A percentile compares a stretch with the other conserved stretches of the same genome.
Evolutionary conservation across 306 rosid species (phyloP).

Genomic region (Oemleria cerasiformis): DNA sequence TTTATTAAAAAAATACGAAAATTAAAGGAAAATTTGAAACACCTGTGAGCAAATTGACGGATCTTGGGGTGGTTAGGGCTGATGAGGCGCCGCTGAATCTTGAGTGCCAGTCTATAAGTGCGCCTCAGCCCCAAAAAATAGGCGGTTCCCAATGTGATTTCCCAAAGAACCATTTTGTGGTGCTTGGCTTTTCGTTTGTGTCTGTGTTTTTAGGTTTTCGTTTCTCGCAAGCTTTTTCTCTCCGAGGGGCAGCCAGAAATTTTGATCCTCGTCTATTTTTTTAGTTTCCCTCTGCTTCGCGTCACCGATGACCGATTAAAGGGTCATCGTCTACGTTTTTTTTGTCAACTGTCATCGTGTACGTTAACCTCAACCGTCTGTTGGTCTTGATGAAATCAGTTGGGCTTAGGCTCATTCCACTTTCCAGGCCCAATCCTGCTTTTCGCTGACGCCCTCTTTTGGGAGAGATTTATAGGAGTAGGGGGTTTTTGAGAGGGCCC

Average conservation of each 20-base stretch:
- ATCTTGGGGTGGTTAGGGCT: constrained; percentile 57
- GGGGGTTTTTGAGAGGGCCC: too few relatives aligned
- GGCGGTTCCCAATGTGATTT: constrained; percentile 87
- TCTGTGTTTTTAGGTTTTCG: constrained; percentile 26
- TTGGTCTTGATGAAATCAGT: too few relatives aligned
- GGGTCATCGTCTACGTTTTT: too few relatives aligned
- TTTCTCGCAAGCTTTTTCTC: constrained; percentile 36
- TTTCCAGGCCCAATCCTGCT: too few relatives aligned
- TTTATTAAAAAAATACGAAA: not conserved
- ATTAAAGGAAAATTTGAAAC: not conserved
- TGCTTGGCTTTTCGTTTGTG: not conserved
- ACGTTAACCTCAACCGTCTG: too few relatives aligned
- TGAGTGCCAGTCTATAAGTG: constrained; percentile 67
- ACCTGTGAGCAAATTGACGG: constrained; percentile 76
- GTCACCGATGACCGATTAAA: too few relatives aligned
- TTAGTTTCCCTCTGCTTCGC: too few relatives aligned
- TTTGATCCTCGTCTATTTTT: constrained; percentile 24
- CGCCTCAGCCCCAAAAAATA: constrained; percentile 87
- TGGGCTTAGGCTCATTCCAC: too few relatives aligned
- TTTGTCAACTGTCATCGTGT: too few relatives aligned
- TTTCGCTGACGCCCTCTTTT: too few relatives aligned
- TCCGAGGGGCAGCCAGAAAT: constrained; percentile 27
- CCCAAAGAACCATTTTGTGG: constrained; percentile 86
- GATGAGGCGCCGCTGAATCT: constrained; percentile 68
- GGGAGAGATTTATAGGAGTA: too few relatives aligned